Evolutionary conservation across 202 grass and related monocot genomes (phyloP).

Genomic region (Sporobolus alterniflorus): DNA sequence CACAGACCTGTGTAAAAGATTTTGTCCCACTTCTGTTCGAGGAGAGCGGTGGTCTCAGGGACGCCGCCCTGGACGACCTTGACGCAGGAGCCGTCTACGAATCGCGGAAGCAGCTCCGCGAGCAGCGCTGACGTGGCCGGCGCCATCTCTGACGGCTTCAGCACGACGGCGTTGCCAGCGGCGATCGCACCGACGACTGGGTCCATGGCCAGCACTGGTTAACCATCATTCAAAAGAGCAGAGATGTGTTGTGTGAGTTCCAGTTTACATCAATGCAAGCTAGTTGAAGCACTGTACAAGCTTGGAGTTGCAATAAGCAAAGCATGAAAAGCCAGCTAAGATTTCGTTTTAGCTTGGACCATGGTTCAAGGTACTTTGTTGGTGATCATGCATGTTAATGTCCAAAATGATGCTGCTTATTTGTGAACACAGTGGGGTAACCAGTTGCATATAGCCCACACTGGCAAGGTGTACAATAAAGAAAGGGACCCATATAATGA

Average conservation of each 20-base stretch:
- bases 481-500: no score
- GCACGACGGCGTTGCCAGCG: constrained; percentile 75
- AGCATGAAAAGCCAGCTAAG: no score
- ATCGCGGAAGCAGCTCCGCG: constrained; percentile 74
- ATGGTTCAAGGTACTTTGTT: no score
- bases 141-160: constrained; percentile 92
- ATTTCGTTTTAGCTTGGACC: no score
- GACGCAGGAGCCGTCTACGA: constrained; percentile 79
- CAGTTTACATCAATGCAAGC: background rate
- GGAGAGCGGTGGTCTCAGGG: constrained; percentile 65
- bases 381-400: no score
- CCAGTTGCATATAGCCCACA: no score
- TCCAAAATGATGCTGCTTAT: no score
- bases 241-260: background rate
- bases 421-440: no score
- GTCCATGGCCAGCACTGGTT: constrained; percentile 74
- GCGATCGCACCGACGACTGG: constrained; percentile 87
- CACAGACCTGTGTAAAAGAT: constrained; percentile 92
- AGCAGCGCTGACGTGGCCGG: constrained; percentile 80
- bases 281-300: no score
- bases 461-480: no score
- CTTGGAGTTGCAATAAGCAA: no score
- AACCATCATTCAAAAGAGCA: background rate
- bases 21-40: constrained; percentile 95
- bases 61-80: constrained; percentile 84